Base-by-base conservation (phyloP, 2,329 filamentous ascomycete species). In the Aureobasidium uvarum region DNA sequence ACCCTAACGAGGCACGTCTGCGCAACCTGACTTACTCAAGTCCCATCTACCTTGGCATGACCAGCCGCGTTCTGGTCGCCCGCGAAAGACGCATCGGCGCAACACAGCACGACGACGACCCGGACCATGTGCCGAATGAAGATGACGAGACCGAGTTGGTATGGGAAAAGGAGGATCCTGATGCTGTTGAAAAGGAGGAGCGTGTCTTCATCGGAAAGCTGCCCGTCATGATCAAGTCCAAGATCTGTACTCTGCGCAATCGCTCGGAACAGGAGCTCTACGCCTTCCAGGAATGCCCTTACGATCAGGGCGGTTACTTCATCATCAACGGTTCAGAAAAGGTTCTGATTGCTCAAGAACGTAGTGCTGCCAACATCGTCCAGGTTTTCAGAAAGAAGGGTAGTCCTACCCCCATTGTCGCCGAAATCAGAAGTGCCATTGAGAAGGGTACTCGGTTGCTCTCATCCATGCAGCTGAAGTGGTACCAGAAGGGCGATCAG, bases 321-420 rank as follows among this genome's bases (percentile, higher is more conserved):
- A 92, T 99, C 72, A 99, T 99, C 83, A 99, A 99, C 80, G 95
- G 95, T 50, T 96, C 91, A 78, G 95, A 99, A 76, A 99, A 99
- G 83, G 95, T 99, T 25, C 81, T 99, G 71, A 99, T 99, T 72
- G 95, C 95, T 1, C 95, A 99, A 77, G 95, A 99, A 78, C 90
- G 95, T 68, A 97, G 93, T 75, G 95, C 95, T 46, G 95, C 94
- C 74, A 99, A 99, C 75, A 99, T 98, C 66, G 95, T 99, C 5
- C 95, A 99, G 79, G 94, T 99, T 33, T 99, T 99, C 86, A 94
- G 96, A 80, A 99, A 99, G 81, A 92, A 94, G 71, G 92, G 92
- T n/a, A 94, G 91, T 70, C 90, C 92, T 11, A 96, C 92, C 68
- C 93, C 92, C 1, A 96, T 95, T 77, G 90, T 94, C 28, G 96